phyloP scores from a whole-genome alignment of 2,329 filamentous ascomycete genomes.

The Colletotrichum godetiae region DNA sequence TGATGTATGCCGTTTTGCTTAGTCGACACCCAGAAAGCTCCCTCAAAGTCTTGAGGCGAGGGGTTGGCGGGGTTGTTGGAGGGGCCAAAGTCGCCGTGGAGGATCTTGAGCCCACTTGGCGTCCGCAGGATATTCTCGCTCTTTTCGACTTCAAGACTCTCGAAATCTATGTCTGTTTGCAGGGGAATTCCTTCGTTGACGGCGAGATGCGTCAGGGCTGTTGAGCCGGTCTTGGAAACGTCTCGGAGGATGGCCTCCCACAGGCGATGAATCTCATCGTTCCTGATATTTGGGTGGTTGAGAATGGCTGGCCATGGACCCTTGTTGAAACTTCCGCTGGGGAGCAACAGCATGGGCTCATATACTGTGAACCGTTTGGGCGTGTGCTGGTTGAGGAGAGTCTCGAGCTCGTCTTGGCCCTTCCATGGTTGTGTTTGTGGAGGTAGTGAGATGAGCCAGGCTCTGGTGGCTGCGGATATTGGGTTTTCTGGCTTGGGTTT shows the following conservation, averaged over 20 bases:
- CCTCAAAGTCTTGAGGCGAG: conserved; percentile 65
- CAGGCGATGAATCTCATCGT: conserved; percentile 46
- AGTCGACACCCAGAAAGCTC: conserved; percentile 82
- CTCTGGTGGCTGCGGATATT: conserved; percentile 47
- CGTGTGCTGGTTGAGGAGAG: conserved; percentile 52
- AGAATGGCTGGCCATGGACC: conserved; percentile 54
- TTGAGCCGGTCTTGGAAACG: conserved; percentile 55
- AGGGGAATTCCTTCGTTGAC: conserved; percentile 72
- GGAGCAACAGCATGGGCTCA: conserved; percentile 70
- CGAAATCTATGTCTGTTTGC: conserved; percentile 38
- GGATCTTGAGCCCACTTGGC: conserved; percentile 75
- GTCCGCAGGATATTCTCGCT: conserved; percentile 78
- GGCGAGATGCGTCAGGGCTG: conserved; percentile 65
- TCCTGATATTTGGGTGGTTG: conserved; percentile 32
- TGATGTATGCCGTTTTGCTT: conserved; percentile 85
- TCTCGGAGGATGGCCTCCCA: conserved; percentile 61
- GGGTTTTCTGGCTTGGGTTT: conserved; percentile 48
- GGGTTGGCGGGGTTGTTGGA: conserved; percentile 42
- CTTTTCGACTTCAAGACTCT: conserved; percentile 27
- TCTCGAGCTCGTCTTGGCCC: conserved; percentile 35
- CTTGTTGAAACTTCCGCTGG: conserved; percentile 66
- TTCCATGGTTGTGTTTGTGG: conserved; percentile 21
- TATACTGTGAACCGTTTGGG: conserved; percentile 72
- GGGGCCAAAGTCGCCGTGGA: conserved; percentile 81
- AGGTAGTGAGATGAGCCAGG: conserved; percentile 47